These are phyloP conservation scores for Russula emetica DNA, from an alignment of 768 basidiomycete genomes.

Conservation along the genomic window DNA sequence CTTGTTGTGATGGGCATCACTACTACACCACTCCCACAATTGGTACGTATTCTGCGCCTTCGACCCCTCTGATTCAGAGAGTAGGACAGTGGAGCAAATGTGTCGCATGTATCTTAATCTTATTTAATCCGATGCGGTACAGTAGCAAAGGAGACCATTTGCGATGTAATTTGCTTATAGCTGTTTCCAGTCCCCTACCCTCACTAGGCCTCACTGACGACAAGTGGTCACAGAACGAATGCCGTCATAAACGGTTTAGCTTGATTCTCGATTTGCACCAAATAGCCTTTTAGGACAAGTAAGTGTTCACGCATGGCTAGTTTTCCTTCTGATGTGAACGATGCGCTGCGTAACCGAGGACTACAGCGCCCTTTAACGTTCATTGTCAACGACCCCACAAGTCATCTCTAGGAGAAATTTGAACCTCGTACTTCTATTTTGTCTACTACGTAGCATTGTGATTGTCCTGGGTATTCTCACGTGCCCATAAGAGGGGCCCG, in stretches of 20 bases:
- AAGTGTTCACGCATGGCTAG: neutral
- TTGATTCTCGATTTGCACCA: no score
- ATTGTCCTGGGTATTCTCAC: neutral
- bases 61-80: neutral
- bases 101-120: no score
- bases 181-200: no score
- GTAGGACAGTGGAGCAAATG: neutral
- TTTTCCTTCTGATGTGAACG: neutral
- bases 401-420: neutral
- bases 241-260: no score
- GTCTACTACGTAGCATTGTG: neutral
- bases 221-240: no score
- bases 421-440: neutral
- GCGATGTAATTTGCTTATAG: no score
- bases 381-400: neutral
- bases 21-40: neutral
- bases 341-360: neutral
- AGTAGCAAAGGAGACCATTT: no score
- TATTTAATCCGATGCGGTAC: no score
- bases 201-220: no score
- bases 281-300: neutral
- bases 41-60: neutral
- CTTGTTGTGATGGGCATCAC: neutral
- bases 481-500: neutral
- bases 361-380: neutral